Evolutionary conservation across 1,284 basidiomycete species (phyloP).

Genomic region (Xerocomus amazonicus): DNA sequence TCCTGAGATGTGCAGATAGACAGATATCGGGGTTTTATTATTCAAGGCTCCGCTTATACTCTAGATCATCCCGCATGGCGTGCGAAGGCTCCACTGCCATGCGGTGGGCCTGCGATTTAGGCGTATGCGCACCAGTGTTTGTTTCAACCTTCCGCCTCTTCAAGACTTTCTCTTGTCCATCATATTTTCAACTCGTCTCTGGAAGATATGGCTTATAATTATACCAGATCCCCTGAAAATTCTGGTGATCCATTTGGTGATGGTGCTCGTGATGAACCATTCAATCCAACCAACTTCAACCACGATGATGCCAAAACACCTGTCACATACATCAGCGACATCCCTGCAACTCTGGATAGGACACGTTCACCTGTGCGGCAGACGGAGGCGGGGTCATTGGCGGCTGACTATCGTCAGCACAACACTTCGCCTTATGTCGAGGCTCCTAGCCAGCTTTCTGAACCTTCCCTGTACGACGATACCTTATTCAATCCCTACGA

Average conservation of each 20-base stretch:
- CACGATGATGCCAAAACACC: slow-evolving; percentile 24
- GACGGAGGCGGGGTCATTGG: slow-evolving; percentile 27
- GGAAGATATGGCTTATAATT: slow-evolving; percentile 25
- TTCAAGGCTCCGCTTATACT: too few species aligned
- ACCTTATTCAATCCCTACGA: slow-evolving; percentile 3
- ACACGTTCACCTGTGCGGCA: slow-evolving; percentile 6
- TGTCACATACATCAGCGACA: slow-evolving; percentile 21
- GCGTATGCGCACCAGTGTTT: not conserved
- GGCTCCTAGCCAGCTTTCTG: slow-evolving; percentile 11
- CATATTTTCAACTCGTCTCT: slow-evolving; percentile 16
- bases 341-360: slow-evolving; percentile 9
- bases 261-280: slow-evolving; percentile 21
- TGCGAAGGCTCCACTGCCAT: slow-evolving; percentile 17
- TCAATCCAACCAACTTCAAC: slow-evolving; percentile 9
- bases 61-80: slow-evolving; percentile 11
- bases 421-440: slow-evolving; percentile 12
- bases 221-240: slow-evolving; percentile 7
- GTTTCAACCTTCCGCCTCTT: not conserved
- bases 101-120: not conserved
- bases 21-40: too few species aligned
- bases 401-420: slow-evolving; percentile 26
- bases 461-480: slow-evolving; percentile 12
- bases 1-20: too few species aligned
- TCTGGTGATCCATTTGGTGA: slow-evolving; percentile 30
- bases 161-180: not conserved